Evolutionary conservation across 1,284 basidiomycete genomes (phyloP), one percentile per base, ranked within the genome.

Genomic region (Tilletiopsis washingtonensis): DNA sequence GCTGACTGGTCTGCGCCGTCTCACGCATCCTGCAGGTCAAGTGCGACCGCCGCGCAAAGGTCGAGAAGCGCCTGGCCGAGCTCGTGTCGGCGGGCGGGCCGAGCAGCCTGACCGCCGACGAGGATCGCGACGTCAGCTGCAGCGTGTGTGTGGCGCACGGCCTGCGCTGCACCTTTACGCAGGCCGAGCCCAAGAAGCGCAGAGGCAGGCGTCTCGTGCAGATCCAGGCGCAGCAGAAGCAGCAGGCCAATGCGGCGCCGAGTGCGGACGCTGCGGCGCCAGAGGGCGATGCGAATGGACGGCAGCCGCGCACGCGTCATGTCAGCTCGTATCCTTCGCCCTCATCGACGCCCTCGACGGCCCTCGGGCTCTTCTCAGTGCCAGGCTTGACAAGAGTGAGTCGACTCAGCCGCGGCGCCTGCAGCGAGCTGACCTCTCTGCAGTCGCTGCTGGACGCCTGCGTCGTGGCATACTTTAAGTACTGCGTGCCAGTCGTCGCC

Each of bases 1-100:
- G 38, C n/a, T n/a, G 38, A 34, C 32, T 34, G 2, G 32, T 12
- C 17, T n/a, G 38, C 9, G 21, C 7, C 38, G 7, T 11, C 3
- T 39, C 4, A 17, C 38, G 7, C 38, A 9, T 39, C 38, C 38
- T 20, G 15, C 9, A 46, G 32, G 45, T 46, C 25, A 43, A 36
- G 34, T 46, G 45, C 34, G 45, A 46, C 38, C 15, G 45, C 20
- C 34, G 34, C n/a, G n/a, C 45, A 6, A 46, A 46, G 32, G n/a
- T 46, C n/a, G 45, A 46, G 15, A 14, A 20, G 19, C 7, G n/a
- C 9, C n/a, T 14, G 11, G 38, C 12, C 11, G 38, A 39, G 19
- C 38, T n/a, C 38, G 17, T 11, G 7, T 20, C 27, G 11, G 11
- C 17, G 21, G 27, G 34, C 21, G 11, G 4, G 11, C 12, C 27